Evolutionary conservation across 306 rosid species (phyloP), one percentile per base, ranked within the genome.

Genomic region (Phaseolus lunatus): DNA sequence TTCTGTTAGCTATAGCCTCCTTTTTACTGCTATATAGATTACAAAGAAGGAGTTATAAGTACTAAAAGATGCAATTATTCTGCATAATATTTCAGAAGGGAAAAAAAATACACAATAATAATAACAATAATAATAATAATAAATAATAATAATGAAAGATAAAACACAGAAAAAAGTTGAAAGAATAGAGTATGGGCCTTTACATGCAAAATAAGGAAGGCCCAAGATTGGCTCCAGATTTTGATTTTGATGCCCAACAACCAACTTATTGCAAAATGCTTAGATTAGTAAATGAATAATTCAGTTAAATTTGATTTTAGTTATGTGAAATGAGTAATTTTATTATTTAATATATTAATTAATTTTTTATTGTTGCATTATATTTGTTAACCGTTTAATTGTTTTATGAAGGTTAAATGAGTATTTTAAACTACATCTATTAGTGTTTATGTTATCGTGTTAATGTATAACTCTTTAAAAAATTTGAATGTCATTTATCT

Each of bases 141-240:
- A 35, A 29, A 33, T 2, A 39, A 39, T 39, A 39, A 39, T 9
- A 39, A 39, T 37, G 9, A 37, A 24, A 75, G 5, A 59, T 2
- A 39, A 59, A 61, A 49, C 67, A 61, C 23, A 52, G 19, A 62
- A 76, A n/a, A 75, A 70, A 50, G 70, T 53, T 19, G 22, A 75
- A 56, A 22, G 26, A 53, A 43, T 56, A 44, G 22, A 70, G 47
- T 81, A 75, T 81, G 88, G 86, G 85, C 85, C 80, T 82, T n/a
- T 85, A 87, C 85, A 73, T 82, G 86, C 79, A 79, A 43, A 79
- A 43, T 18, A 50, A 31, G 14, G 58, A 29, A 72, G 73, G 87
- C 79, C 86, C 89, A 84, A 76, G 73, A 81, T 82, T 86, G 73
- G 52, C 84, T 86, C 85, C 86, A 70, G 80, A 86, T 76, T 76